Base-by-base conservation (phyloP, 176 grass and related monocot species). In the Themeda triandra region DNA sequence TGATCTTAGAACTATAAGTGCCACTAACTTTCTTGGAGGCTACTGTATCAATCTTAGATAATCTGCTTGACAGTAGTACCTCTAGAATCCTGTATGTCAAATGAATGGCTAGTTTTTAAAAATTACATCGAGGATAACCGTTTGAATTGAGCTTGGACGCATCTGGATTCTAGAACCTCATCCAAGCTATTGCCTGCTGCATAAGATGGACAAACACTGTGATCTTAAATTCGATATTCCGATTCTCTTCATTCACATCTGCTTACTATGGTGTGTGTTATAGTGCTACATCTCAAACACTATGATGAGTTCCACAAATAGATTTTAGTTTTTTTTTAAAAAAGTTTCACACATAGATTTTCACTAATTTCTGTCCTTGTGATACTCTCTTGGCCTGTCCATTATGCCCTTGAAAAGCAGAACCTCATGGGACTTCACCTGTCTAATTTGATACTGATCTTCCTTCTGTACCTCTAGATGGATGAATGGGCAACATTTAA, bases 401-500 rank as follows among this genome's bases (percentile, higher is more conserved):
- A 77, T 3, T 66, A 13, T 75, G 31, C 45, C 69, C 21, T 69
- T 67, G 11, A 59, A 80, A 54, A 56, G 48, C n/a, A 41, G 31
- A 82, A 23, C 13, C 14, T 4, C 24, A 83, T 14, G 14, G 6
- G 46, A 46, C n/a, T 83, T 80, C 0, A n/a, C n/a, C 3, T 10
- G 29, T 65, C 1, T 63, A 80, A 53, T 80, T 69, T 51, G 13
- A 28, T 64, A 73, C 40, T 80, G 31, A 66, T 28, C 28, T 89
- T 82, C 2, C 21, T 89, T 85, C 6, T 82, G 10, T 78, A 42
- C 78, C 85, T 72, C 51, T 89, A 96, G 96, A 77, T 99, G 96
- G 96, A 96, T 99, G 93, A 99, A 99, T 73, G 93, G 96, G 25
- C 89, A 92, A 41, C 93, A 99, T 89, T 83, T 99, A 83, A 92